Evolutionary conservation across 2,329 filamentous ascomycete species (phyloP).

Genomic region (Calonectria pauciramosa): DNA sequence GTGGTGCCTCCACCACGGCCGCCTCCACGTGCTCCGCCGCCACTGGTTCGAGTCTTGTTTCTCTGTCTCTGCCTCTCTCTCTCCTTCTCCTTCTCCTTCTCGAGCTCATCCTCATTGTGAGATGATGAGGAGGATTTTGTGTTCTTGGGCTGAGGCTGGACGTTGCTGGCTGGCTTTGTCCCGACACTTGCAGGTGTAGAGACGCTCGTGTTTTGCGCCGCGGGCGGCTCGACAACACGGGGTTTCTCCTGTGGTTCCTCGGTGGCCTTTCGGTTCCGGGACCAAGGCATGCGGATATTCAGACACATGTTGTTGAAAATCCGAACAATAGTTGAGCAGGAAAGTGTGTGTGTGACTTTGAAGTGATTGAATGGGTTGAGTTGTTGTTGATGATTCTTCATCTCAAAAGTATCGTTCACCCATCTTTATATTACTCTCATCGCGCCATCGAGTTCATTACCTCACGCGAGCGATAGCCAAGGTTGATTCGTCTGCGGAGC

Average conservation of each 20-base stretch:
- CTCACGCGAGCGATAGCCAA: not conserved
- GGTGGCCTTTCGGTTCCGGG: not conserved
- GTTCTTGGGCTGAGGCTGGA: not conserved
- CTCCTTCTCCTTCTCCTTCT: not conserved
- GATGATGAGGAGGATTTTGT: not conserved
- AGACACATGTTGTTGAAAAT: not conserved
- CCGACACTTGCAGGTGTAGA: not conserved
- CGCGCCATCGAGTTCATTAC: not conserved
- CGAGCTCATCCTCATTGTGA: not conserved
- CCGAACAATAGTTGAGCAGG: not conserved
- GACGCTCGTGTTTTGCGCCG: not conserved
- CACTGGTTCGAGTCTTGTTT: not conserved
- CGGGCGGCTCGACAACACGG: not conserved
- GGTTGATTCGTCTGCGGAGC: constrained; percentile 1
- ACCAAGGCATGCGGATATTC: constrained; percentile 4
- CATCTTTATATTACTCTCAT: not conserved
- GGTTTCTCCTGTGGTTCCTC: not conserved
- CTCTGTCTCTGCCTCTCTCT: not conserved
- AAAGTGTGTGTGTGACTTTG: not conserved
- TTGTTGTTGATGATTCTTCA: not conserved
- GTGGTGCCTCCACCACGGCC: not conserved
- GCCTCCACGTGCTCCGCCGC: not conserved
- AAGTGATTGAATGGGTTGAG: not conserved
- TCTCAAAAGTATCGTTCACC: not conserved
- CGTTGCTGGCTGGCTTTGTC: not conserved